Conservation (phyloP, 2,329 filamentous ascomycete genomes). For the Fusarium staphyleae region DNA sequence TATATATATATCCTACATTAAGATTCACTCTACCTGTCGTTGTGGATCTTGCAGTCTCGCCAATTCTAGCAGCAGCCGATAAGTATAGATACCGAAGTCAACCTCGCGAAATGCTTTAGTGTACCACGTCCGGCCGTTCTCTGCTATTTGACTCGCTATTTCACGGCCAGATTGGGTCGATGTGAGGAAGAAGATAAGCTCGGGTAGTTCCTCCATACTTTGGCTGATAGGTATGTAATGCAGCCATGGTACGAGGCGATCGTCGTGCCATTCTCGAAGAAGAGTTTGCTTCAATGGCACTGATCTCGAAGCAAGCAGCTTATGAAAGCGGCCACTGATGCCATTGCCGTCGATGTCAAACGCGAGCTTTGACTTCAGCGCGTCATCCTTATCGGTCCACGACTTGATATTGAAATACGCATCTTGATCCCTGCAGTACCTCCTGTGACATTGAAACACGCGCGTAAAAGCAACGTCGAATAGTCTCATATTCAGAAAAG, state of each 20-base stretch:
- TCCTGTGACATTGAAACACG: conserved; percentile 53
- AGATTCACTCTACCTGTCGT: too few relatives aligned
- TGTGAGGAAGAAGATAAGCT: conserved; percentile 57
- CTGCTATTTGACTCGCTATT: conserved; percentile 59
- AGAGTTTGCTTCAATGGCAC: conserved; percentile 61
- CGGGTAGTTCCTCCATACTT: conserved; percentile 58
- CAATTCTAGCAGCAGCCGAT: conserved; percentile 66
- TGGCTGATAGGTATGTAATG: conserved; percentile 63
- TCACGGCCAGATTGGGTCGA: conserved; percentile 54
- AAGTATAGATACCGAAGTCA: conserved; percentile 67
- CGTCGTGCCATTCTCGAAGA: conserved; percentile 65
- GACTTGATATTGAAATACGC: conserved; percentile 43
- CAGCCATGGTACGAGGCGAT: conserved; percentile 61
- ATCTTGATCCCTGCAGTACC: conserved; percentile 47
- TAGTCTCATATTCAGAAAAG: conserved; percentile 48
- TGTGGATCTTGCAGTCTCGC: conserved; percentile 51
- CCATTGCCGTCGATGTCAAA: conserved; percentile 65
- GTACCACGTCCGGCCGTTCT: conserved; percentile 63
- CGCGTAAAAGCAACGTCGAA: conserved; percentile 56
- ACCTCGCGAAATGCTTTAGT: conserved; percentile 60
- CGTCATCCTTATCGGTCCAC: conserved; percentile 46
- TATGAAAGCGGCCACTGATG: conserved; percentile 61
- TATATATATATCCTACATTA: too few relatives aligned
- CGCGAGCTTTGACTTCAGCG: conserved; percentile 50
- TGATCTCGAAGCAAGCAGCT: conserved; percentile 56